phyloP scores from a whole-genome alignment of 2,329 filamentous ascomycete species.

The Calycina herbarum region DNA sequence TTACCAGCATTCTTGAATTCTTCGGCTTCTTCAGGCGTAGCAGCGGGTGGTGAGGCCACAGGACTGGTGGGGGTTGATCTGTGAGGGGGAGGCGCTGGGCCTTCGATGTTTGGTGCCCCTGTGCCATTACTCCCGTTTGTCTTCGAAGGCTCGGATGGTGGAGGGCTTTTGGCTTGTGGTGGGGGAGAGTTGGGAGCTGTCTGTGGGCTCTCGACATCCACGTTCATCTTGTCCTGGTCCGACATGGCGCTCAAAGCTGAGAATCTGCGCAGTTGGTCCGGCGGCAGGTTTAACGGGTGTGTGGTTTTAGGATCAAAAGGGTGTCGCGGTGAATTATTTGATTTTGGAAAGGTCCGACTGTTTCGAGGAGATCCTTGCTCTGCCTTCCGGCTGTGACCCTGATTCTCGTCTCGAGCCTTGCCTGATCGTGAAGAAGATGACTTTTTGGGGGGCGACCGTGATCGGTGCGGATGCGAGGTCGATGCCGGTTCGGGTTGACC shows the following conservation, averaged over 20 bases:
- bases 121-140: conserved; percentile 46
- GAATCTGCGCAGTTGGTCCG: conserved; percentile 79
- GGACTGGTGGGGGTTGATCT: conserved; percentile 63
- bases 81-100: conserved; percentile 72
- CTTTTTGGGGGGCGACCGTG: conserved; percentile 37
- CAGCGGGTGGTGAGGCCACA: conserved; percentile 44
- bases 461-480: conserved; percentile 26
- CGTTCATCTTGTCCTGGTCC: conserved; percentile 66
- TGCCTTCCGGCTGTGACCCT: conserved; percentile 19
- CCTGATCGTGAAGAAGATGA: conserved; percentile 29
- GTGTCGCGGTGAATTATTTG: conserved; percentile 37
- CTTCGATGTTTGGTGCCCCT: conserved; percentile 38
- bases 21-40: conserved; percentile 72
- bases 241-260: conserved; percentile 65
- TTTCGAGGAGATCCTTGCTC: conserved; percentile 34
- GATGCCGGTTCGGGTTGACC: conserved; percentile 1
- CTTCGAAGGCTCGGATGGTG: conserved; percentile 45
- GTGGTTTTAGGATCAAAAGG: conserved; percentile 66
- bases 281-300: conserved; percentile 87
- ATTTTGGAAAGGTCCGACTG: conserved; percentile 33
- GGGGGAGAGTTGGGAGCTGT: conserved; percentile 54
- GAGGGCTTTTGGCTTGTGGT: conserved; percentile 43
- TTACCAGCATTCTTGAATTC: conserved; percentile 90
- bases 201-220: conserved; percentile 63
- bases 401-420: conserved; percentile 32